Conservation (phyloP, 2,329 filamentous ascomycete genomes). For the Corynespora cassiicola region DNA sequence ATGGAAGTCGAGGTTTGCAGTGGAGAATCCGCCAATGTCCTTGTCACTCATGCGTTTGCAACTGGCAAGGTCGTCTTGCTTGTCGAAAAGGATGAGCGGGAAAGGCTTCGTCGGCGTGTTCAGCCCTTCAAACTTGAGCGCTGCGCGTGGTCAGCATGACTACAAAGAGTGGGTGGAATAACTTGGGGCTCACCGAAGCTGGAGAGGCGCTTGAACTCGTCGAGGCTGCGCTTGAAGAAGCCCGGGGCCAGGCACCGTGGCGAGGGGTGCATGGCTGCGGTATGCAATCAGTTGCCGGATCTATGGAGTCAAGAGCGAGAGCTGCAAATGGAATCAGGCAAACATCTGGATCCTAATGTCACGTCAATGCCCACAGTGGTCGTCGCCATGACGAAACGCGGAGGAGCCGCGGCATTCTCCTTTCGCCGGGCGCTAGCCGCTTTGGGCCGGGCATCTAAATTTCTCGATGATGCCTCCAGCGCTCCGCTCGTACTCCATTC, state of each 20-base stretch:
- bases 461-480: too few species aligned
- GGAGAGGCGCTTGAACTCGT: conserved; percentile 64
- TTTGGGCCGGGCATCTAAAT: conserved; percentile 10
- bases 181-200: conserved; percentile 54
- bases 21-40: conserved; percentile 86
- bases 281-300: too few species aligned
- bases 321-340: too few species aligned
- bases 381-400: conserved; percentile 23
- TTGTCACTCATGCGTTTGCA: conserved; percentile 84
- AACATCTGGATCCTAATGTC: too few species aligned
- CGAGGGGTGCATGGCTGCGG: conserved; percentile 45
- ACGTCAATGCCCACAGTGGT: too few species aligned
- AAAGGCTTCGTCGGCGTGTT: conserved; percentile 69
- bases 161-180: conserved; percentile 27
- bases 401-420: conserved; percentile 12
- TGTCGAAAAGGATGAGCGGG: conserved; percentile 69
- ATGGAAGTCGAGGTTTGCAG: conserved; percentile 72
- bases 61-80: conserved; percentile 48
- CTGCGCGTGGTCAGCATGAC: conserved; percentile 55
- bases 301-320: neutral
- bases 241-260: conserved; percentile 49
- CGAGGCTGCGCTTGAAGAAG: conserved; percentile 64
- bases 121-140: conserved; percentile 72
- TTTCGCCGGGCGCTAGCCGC: conserved; percentile 6
- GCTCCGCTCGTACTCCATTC: too few species aligned